Conservation (phyloP, 2,329 filamentous ascomycete species). For the Apiospora arundinis region DNA sequence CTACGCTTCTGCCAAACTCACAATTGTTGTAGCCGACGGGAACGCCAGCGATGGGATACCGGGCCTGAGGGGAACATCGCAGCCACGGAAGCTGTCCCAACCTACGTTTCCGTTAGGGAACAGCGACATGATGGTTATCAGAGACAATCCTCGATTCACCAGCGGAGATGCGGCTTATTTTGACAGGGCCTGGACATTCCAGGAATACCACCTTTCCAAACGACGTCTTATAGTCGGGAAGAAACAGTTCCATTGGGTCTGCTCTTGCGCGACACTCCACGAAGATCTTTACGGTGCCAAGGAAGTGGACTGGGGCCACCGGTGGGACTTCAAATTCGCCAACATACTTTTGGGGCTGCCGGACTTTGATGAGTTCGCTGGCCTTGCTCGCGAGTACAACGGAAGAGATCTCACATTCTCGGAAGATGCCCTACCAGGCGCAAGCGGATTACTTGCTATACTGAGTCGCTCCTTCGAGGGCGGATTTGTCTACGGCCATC, state of each 20-base stretch:
- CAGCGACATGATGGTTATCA: neutral
- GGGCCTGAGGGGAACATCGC: neutral
- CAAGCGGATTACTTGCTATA: neutral
- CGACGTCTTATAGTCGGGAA: neutral
- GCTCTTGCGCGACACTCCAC: neutral
- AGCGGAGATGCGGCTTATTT: neutral
- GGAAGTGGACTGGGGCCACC: neutral
- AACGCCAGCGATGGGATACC: neutral
- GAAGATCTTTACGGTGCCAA: too few species aligned
- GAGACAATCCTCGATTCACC: too few species aligned
- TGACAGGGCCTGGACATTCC: neutral
- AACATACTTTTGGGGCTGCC: neutral
- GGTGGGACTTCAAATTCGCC: too few species aligned
- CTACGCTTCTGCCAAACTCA: neutral
- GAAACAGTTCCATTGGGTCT: neutral
- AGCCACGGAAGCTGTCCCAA: neutral
- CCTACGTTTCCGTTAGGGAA: neutral
- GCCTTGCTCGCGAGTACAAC: neutral
- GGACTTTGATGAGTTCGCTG: neutral
- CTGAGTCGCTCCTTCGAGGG: neutral
- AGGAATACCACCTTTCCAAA: neutral
- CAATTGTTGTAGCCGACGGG: neutral
- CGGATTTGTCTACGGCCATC: neutral
- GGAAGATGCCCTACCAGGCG: neutral
- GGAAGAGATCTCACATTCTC: neutral